Evolutionary conservation across 148 eudicot species (phyloP).

Genomic region (Dysphania ambrosioides): DNA sequence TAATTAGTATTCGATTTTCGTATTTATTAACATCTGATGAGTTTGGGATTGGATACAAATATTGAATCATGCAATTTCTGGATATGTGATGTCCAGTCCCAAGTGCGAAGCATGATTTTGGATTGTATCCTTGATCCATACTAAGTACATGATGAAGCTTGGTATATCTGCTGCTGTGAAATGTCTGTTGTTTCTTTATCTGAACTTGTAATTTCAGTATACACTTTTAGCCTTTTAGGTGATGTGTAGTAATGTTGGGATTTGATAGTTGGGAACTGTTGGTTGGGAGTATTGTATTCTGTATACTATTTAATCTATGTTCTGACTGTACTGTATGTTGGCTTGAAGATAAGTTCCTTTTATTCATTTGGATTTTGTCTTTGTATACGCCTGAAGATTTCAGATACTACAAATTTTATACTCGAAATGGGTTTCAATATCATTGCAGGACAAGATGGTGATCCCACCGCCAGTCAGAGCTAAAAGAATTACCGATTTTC

Average conservation of each 20-base stretch:
- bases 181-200: neutral
- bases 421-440: neutral
- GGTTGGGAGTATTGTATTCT: neutral
- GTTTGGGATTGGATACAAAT: neutral
- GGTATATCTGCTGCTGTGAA: neutral
- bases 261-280: neutral
- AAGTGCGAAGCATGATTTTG: neutral
- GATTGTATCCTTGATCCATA: neutral
- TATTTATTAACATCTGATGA: neutral
- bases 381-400: neutral
- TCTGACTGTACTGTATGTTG: neutral
- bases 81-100: neutral
- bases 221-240: neutral
- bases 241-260: neutral
- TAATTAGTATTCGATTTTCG: too few relatives aligned
- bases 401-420: neutral
- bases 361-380: neutral
- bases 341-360: neutral
- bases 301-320: neutral
- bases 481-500: constrained; percentile 58
- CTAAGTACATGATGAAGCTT: neutral
- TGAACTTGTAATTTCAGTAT: neutral
- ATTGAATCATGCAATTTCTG: neutral
- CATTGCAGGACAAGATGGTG: constrained; percentile 55
- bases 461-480: constrained; percentile 70